phyloP scores from a whole-genome alignment of 768 basidiomycete genomes.

The Phylloporus arenicola region DNA sequence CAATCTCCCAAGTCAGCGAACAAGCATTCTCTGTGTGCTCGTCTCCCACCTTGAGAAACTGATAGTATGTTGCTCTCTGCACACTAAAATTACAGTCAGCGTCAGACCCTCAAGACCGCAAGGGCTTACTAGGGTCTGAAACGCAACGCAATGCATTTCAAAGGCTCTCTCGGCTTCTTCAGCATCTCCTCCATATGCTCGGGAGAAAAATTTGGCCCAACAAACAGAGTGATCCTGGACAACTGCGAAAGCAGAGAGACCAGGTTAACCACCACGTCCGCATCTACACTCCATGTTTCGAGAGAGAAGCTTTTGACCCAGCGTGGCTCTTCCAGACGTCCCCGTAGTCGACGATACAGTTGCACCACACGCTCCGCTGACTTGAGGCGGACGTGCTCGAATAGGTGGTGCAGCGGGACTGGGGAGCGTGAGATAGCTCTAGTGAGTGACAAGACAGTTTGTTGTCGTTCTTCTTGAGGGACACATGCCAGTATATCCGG shows the following conservation, averaged over 20 bases:
- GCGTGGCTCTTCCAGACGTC: constrained; percentile 24
- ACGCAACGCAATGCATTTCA: constrained; percentile 56
- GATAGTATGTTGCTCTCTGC: constrained; percentile 70
- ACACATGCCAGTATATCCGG: constrained; percentile 48
- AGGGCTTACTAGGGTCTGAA: constrained; percentile 78
- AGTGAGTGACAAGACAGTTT: constrained; percentile 52
- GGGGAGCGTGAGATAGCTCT: constrained; percentile 58
- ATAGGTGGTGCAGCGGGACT: constrained; percentile 54
- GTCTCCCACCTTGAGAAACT: constrained; percentile 61
- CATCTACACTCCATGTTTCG: constrained; percentile 66
- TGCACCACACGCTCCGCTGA: constrained; percentile 47
- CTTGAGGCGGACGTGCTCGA: constrained; percentile 49
- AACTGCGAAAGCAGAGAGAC: constrained; percentile 51
- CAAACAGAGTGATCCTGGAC: constrained; percentile 49
- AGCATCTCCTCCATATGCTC: constrained; percentile 76
- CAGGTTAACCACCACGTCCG: constrained; percentile 70
- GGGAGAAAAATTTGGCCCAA: constrained; percentile 74
- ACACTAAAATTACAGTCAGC: constrained; percentile 37
- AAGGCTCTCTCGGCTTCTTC: constrained; percentile 37
- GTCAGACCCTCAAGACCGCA: neutral
- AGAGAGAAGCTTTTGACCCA: constrained; percentile 49
- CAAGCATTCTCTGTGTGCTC: neutral
- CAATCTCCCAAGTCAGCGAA: neutral
- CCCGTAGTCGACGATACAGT: constrained; percentile 53
- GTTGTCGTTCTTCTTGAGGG: constrained; percentile 41